These are phyloP conservation scores for Phytophthora lateralis DNA, from an alignment of 352 stramenopile genomes.

Conservation along the genomic window DNA sequence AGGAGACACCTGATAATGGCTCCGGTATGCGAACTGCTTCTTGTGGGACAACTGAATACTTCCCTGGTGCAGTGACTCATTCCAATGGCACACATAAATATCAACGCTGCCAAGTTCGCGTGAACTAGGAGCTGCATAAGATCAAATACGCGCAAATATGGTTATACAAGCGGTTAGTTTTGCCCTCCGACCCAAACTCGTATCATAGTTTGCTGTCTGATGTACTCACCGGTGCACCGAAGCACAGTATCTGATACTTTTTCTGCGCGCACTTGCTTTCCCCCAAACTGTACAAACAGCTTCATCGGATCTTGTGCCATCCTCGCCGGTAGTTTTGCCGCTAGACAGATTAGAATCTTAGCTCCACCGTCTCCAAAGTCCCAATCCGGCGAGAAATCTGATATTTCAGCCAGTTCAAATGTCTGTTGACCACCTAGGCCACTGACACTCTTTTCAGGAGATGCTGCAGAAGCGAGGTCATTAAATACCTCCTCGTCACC, in stretches of 20 bases:
- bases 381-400: conserved; percentile 87
- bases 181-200: background rate
- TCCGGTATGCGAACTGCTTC: conserved; percentile 65
- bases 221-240: conserved; percentile 68
- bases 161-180: background rate
- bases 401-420: conserved; percentile 60
- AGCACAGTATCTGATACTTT: conserved; percentile 75
- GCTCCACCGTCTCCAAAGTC: conserved; percentile 76
- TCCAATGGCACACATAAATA: conserved; percentile 62
- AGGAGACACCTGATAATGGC: conserved; percentile 40
- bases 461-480: conserved; percentile 13
- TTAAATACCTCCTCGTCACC: conserved; percentile 41
- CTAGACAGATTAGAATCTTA: conserved; percentile 85
- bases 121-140: conserved; percentile 49
- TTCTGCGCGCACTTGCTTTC: conserved; percentile 51
- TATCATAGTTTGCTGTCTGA: background rate
- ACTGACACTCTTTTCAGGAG: conserved; percentile 6
- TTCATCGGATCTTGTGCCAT: conserved; percentile 27
- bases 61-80: conserved; percentile 21
- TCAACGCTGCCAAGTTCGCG: conserved; percentile 51
- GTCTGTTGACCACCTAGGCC: conserved; percentile 28
- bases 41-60: conserved; percentile 55
- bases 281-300: conserved; percentile 82
- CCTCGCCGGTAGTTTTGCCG: conserved; percentile 42
- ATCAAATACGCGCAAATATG: background rate